Evolutionary conservation across 2,329 filamentous ascomycete species (phyloP).

Genomic region (Pseudofabraea citricarpa): DNA sequence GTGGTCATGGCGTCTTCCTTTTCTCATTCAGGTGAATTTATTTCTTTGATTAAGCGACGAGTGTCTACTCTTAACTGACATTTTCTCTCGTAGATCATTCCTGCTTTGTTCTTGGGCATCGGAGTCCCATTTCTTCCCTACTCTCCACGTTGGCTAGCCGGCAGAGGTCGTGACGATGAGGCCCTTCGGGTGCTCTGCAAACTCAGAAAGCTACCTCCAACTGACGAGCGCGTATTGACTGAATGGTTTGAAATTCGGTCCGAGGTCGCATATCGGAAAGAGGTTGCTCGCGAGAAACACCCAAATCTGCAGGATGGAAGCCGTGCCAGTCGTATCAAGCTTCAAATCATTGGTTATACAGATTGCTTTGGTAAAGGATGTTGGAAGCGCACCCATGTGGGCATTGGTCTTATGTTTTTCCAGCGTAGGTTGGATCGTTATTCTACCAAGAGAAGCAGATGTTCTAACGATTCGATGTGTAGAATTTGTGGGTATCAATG

Average conservation of each 20-base stretch:
- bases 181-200: conserved; percentile 41
- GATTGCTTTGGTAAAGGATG: conserved; percentile 46
- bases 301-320: conserved; percentile 30
- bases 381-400: conserved; percentile 45
- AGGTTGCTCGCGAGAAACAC: conserved; percentile 35
- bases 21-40: conserved; percentile 19
- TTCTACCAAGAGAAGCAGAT: background rate
- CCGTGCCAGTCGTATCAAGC: conserved; percentile 33
- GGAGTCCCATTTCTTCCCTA: conserved; percentile 43
- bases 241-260: conserved; percentile 46
- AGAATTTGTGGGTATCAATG: conserved; percentile 47
- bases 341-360: conserved; percentile 41
- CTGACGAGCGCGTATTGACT: conserved; percentile 43
- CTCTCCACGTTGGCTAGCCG: conserved; percentile 50
- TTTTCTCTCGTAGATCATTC: no score
- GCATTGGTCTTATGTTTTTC: conserved; percentile 49
- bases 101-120: conserved; percentile 24
- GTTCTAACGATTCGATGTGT: conserved; percentile 23
- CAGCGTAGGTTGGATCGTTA: conserved; percentile 15
- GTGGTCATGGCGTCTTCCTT: conserved; percentile 25
- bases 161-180: conserved; percentile 41
- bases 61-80: no score
- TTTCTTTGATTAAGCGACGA: no score
- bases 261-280: conserved; percentile 16
- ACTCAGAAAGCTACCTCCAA: conserved; percentile 41